phyloP scores from a whole-genome alignment of 352 stramenopile genomes.

The Globisporangium radiosum region DNA sequence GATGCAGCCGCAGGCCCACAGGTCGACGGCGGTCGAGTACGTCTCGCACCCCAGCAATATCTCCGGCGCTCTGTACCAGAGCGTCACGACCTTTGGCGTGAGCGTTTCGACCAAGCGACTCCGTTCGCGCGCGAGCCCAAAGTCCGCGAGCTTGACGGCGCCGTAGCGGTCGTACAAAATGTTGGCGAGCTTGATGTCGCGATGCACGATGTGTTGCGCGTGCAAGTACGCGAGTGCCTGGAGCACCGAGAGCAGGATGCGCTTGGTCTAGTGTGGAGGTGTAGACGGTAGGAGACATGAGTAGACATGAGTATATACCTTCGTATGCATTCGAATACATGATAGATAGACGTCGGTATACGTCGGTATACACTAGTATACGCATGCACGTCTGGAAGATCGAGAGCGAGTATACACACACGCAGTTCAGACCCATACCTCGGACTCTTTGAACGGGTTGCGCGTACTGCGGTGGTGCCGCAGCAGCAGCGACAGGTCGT shows the following conservation, averaged over 20 bases:
- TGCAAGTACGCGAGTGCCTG: constrained; percentile 75
- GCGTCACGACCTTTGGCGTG: constrained; percentile 89
- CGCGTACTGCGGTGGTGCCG: constrained; percentile 35
- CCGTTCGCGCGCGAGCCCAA: constrained; percentile 44
- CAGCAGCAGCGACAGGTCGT: constrained; percentile 74
- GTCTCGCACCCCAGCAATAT: constrained; percentile 81
- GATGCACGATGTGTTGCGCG: constrained; percentile 74
- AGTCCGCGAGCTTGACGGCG: constrained; percentile 59
- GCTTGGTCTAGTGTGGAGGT: constrained; percentile 38
- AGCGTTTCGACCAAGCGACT: constrained; percentile 65
- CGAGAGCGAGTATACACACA: no score
- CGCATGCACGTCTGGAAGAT: no score
- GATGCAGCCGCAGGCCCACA: constrained; percentile 79
- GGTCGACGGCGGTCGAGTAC: constrained; percentile 90
- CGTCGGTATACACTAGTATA: no score
- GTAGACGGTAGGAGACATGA: not conserved
- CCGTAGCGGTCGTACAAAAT: constrained; percentile 88
- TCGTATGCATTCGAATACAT: not conserved
- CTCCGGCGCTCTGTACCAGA: constrained; percentile 94
- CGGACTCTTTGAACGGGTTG: constrained; percentile 67
- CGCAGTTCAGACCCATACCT: constrained; percentile 34
- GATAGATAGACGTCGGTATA: not conserved
- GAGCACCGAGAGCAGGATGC: constrained; percentile 88
- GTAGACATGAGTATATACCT: no score
- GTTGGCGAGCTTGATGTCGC: constrained; percentile 94